Evolutionary conservation across 345 rosid genomes (phyloP), one percentile per base, ranked within the genome.

Genomic region (Corchorus olitorius): DNA sequence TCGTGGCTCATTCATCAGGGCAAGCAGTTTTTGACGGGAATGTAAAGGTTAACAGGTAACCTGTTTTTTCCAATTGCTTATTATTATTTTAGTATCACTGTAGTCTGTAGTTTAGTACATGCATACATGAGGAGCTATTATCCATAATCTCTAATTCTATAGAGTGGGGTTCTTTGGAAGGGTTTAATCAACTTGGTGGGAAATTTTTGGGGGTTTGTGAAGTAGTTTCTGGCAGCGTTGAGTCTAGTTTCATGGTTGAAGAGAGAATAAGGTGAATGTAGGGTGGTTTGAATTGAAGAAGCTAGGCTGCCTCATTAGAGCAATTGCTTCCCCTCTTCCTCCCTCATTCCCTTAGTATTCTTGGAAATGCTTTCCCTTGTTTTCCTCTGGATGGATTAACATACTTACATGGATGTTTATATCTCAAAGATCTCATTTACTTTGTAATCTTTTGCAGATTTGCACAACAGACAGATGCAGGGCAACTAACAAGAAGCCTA

Each of bases 1-100:
- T 96, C 9, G 97, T 96, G 76, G 99, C 92, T 80, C 91, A 93
- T 86, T 88, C 98, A 6, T 83, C 73, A 65, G 97, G 97, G 64
- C 99, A 92, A 84, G 97, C 97, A 49, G 97, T 96, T 75, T 93
- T 96, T 50, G 97, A 96, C 77, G 98, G 99, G 84, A 93, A 93
- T 39, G 86, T 93, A 33, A 84, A 86, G 82, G 97, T 96, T 54
- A 93, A 96, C 91, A 91, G 87, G 99, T 96, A 86, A 65, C 15
- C 49, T 78, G 14, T 35, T 49, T 45, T 37, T 9, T 27, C 20
- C 14, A 10, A 5, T 22, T 35, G 6, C 22, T 12, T 60, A 17
- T 65, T n/a, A 3, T 12, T 59, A 17, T 45, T 0, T 27, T 27
- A 27, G 27, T 27, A 27, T 27, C 22, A 8, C 9, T 52, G 74